These are phyloP conservation scores for Hemerocallis citrina DNA, from an alignment of 106 monocot species.

Conservation along the genomic window DNA sequence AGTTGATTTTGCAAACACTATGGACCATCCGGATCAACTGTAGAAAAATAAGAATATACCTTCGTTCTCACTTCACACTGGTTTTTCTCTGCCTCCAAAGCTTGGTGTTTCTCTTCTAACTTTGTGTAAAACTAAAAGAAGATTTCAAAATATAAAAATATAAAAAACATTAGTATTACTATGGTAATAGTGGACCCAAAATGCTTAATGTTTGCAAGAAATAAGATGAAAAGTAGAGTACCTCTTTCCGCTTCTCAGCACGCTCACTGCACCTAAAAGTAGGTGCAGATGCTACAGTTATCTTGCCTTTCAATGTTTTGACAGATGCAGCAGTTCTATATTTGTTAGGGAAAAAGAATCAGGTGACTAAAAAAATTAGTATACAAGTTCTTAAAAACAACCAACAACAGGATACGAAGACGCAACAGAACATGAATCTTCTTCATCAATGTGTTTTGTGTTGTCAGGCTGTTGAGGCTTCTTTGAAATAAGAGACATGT, in stretches of 20 bases:
- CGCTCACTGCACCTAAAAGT: constrained; percentile 69
- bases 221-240: constrained; percentile 8
- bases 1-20: too few relatives aligned
- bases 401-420: constrained; percentile 64
- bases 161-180: background rate
- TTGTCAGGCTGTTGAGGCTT: constrained; percentile 50
- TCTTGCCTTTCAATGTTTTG: constrained; percentile 36
- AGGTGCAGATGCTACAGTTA: constrained; percentile 52
- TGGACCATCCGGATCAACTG: background rate
- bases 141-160: too few relatives aligned
- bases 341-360: constrained; percentile 11
- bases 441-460: constrained; percentile 23
- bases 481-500: constrained; percentile 20
- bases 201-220: background rate
- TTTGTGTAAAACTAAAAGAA: constrained; percentile 47
- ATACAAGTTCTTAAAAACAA: background rate
- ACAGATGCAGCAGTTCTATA: constrained; percentile 36
- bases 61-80: constrained; percentile 46
- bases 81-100: constrained; percentile 54
- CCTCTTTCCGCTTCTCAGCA: constrained; percentile 87
- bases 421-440: constrained; percentile 69
- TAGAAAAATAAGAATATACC: constrained; percentile 22
- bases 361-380: background rate
- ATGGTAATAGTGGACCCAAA: background rate
- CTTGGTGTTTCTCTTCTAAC: constrained; percentile 69